Percentiles rank a stretch among this genome's conserved stretches.
phyloP scores from a whole-genome alignment of 1,284 basidiomycete genomes.

The Apiotrichum mycotoxinovorans region DNA sequence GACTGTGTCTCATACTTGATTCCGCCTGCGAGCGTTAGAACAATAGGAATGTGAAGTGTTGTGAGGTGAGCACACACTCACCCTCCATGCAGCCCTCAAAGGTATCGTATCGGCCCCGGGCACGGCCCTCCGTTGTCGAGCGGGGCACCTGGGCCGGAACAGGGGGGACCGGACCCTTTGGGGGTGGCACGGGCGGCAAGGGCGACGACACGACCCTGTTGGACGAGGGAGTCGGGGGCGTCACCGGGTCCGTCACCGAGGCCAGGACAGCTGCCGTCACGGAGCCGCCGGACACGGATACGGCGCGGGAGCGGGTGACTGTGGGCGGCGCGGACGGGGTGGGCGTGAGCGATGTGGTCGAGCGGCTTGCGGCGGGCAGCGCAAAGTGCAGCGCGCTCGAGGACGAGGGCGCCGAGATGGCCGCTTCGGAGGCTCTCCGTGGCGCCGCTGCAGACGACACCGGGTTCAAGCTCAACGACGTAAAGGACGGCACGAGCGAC shows the following conservation, averaged over 20 bases:
- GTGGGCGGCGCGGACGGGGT: background rate
- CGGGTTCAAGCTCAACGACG: background rate
- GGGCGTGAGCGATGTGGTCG: background rate
- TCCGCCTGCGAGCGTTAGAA: slow-evolving; percentile 24
- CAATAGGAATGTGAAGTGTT: background rate
- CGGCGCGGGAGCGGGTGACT: background rate
- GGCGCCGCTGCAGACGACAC: background rate
- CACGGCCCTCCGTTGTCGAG: slow-evolving; percentile 6
- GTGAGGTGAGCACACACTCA: slow-evolving; percentile 19
- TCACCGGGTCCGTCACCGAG: background rate
- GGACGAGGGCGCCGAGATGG: background rate
- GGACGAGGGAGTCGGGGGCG: background rate
- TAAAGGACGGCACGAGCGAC: background rate
- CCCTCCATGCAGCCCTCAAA: slow-evolving; percentile 45
- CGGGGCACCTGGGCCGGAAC: background rate
- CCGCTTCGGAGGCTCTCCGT: background rate
- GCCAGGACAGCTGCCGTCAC: no score
- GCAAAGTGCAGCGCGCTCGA: background rate
- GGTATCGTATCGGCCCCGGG: slow-evolving; percentile 14
- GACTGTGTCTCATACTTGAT: slow-evolving; percentile 44
- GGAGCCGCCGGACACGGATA: background rate
- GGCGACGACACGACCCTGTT: background rate
- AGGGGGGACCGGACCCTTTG: background rate
- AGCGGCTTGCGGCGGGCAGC: background rate
- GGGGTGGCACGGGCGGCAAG: background rate